These are phyloP conservation scores for Climacium dendroides DNA, from an alignment of 225 moss, liverwort and hornwort species.

Conservation along the genomic window DNA sequence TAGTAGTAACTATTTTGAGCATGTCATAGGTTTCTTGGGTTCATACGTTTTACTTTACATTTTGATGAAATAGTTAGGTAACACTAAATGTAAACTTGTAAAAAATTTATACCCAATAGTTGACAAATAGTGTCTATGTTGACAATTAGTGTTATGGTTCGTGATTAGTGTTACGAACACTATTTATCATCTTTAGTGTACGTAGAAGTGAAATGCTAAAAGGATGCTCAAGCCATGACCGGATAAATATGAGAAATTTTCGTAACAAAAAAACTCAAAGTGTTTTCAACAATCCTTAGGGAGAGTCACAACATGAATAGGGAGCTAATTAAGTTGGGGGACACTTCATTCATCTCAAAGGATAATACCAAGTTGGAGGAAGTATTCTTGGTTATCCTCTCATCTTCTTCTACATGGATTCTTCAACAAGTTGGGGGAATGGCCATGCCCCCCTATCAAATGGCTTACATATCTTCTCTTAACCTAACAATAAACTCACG, in stretches of 20 bases:
- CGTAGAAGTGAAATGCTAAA: neutral
- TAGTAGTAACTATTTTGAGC: no score
- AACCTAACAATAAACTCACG: accelerated
- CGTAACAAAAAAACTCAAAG: neutral
- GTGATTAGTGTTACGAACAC: no score
- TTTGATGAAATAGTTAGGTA: no score
- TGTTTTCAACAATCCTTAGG: neutral
- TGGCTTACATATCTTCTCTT: neutral
- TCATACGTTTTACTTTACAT: no score
- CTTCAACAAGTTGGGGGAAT: accelerated
- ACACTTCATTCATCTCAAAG: accelerated
- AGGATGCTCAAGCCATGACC: neutral
- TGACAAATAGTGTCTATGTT: no score
- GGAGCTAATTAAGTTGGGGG: accelerated
- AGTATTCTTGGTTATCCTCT: accelerated
- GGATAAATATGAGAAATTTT: neutral
- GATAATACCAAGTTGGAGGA: accelerated
- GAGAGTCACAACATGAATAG: no score
- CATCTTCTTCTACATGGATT: accelerated
- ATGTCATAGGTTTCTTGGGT: no score
- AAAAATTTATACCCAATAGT: no score
- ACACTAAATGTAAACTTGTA: no score
- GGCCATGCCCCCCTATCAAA: accelerated
- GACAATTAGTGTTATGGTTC: no score
- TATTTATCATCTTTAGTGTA: no score